Conservation (phyloP, 345 rosid species). For the Lumnitzera racemosa region DNA sequence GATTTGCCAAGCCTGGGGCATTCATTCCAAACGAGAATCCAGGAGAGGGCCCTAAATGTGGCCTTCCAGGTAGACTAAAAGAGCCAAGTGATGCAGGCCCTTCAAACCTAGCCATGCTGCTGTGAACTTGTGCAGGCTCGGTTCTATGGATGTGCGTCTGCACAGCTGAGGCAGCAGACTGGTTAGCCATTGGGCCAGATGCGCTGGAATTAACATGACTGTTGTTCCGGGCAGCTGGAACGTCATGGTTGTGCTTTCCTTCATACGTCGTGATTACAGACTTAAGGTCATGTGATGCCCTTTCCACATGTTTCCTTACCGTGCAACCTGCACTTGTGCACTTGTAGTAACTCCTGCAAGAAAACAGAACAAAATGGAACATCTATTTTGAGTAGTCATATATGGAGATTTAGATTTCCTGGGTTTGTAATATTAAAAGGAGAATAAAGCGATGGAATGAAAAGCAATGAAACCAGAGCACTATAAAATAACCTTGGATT, state of each 20-base stretch:
- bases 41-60: slow-evolving; percentile 52
- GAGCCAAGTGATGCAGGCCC: slow-evolving; percentile 45
- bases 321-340: slow-evolving; percentile 92
- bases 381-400: neutral
- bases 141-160: slow-evolving; percentile 43
- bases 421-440: too few species aligned
- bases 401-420: neutral
- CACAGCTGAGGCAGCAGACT: slow-evolving; percentile 23
- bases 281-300: slow-evolving; percentile 96
- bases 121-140: slow-evolving; percentile 55
- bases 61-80: slow-evolving; percentile 61
- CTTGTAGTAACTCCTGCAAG: slow-evolving; percentile 89
- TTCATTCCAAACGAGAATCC: slow-evolving; percentile 65
- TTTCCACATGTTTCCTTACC: slow-evolving; percentile 94
- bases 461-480: too few species aligned
- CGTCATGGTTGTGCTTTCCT: slow-evolving; percentile 98
- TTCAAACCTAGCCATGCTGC: slow-evolving; percentile 48
- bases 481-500: slow-evolving; percentile 64
- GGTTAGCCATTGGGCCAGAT: slow-evolving; percentile 18
- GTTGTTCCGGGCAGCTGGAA: slow-evolving; percentile 83
- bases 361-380: slow-evolving; percentile 1
- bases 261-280: slow-evolving; percentile 95
- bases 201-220: slow-evolving; percentile 41
- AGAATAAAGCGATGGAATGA: too few species aligned
- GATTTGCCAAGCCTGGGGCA: slow-evolving; percentile 48